Conservation (phyloP, 306 rosid genomes). For the Ammopiptanthus mongolicus region DNA sequence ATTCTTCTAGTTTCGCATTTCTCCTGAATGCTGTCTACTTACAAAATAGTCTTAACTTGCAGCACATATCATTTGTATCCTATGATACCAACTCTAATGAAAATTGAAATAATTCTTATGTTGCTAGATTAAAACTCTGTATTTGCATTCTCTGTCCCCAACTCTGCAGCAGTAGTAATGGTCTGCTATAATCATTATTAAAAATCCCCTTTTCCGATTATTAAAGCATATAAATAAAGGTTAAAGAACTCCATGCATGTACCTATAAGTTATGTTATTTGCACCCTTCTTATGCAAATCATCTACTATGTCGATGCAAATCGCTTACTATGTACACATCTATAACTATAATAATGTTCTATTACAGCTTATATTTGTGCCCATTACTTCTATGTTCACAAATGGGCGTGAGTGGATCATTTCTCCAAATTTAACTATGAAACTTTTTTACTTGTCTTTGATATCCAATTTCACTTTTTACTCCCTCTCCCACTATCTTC, state of each 20-base stretch:
- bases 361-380: not conserved
- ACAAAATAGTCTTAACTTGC: not conserved
- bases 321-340: too few species aligned
- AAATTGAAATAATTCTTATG: not conserved
- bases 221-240: not conserved
- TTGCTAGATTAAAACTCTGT: not conserved
- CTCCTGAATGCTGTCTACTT: not conserved
- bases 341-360: not conserved
- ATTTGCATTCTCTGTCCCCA: not conserved
- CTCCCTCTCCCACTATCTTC: not conserved
- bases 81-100: not conserved
- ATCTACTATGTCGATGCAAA: too few species aligned
- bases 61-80: not conserved
- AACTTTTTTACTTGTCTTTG: not conserved
- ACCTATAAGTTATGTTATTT: not conserved
- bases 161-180: not conserved
- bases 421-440: not conserved
- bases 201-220: not conserved
- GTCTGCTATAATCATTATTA: not conserved
- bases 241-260: not conserved
- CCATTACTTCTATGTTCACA: not conserved
- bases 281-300: not conserved
- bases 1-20: conserved; percentile 18
- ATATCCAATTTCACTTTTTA: not conserved
- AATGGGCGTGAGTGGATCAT: not conserved